These are phyloP conservation scores for Diaporthe ilicicola DNA, from an alignment of 2,329 filamentous ascomycete genomes.

Conservation along the genomic window DNA sequence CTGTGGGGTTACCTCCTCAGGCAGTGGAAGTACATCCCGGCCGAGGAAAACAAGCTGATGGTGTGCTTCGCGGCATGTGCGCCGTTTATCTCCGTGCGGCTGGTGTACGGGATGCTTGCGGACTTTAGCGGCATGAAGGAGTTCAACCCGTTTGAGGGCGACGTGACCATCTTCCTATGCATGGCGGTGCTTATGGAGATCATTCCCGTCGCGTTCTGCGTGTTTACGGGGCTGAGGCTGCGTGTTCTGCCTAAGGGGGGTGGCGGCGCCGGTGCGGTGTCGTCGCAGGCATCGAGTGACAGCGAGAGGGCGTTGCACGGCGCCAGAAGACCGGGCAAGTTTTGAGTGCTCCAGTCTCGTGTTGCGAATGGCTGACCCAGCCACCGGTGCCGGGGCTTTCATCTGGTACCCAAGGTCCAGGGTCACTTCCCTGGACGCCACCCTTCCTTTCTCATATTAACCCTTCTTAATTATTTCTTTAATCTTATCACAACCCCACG, in stretches of 20 bases:
- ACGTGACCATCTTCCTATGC: constrained; percentile 42
- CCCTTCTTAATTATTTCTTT: not conserved
- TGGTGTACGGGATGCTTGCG: constrained; percentile 32
- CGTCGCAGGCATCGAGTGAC: not conserved
- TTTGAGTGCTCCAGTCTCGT: not conserved
- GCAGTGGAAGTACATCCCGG: constrained; percentile 28
- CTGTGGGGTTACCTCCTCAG: constrained; percentile 33
- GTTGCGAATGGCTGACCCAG: too few relatives aligned
- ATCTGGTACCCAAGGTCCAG: not conserved
- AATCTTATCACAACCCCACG: not conserved
- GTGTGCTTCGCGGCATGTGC: constrained; percentile 38
- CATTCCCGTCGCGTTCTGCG: constrained; percentile 37
- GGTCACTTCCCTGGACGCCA: too few relatives aligned
- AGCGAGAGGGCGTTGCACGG: not conserved
- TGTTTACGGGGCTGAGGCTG: constrained; percentile 33
- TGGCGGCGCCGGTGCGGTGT: not conserved
- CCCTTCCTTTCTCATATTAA: not conserved
- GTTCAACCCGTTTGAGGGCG: constrained; percentile 33
- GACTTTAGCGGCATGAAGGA: constrained; percentile 33
- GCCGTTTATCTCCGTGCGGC: constrained; percentile 41
- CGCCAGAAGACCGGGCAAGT: not conserved
- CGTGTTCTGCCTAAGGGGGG: constrained; percentile 36
- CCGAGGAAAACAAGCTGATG: constrained; percentile 41
- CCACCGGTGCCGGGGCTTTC: not conserved
- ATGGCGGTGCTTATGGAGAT: constrained; percentile 44